Conservation (phyloP, 2,329 filamentous ascomycete species). For the Thelonectria rubi region DNA sequence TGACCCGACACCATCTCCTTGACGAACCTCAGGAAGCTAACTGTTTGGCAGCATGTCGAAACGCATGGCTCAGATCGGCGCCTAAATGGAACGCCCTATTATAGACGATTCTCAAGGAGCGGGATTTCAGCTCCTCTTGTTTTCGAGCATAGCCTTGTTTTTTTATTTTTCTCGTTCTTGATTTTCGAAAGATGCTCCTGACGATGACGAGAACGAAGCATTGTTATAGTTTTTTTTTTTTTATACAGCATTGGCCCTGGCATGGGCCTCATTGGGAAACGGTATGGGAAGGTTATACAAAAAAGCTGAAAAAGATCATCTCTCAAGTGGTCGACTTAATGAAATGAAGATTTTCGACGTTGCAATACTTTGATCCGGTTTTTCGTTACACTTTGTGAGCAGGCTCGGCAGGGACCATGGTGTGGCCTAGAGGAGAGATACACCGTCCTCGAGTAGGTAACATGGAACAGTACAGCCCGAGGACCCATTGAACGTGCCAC, state of each 20-base stretch:
- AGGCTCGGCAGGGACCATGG: too few species aligned
- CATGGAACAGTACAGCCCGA: too few species aligned
- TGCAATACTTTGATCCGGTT: slow-evolving; percentile 10
- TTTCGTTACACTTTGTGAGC: background rate
- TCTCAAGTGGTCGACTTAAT: slow-evolving; percentile 39
- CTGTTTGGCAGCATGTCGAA: slow-evolving; percentile 66
- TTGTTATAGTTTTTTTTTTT: slow-evolving; percentile 41
- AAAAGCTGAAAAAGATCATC: slow-evolving; percentile 42
- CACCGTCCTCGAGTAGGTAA: too few species aligned
- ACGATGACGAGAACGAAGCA: slow-evolving; percentile 33
- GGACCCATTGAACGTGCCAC: too few species aligned
- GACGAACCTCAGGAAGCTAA: slow-evolving; percentile 43
- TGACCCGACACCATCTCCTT: background rate
- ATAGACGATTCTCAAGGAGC: slow-evolving; percentile 29
- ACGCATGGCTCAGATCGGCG: slow-evolving; percentile 62
- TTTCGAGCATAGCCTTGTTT: slow-evolving; percentile 42
- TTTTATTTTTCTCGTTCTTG: slow-evolving; percentile 5
- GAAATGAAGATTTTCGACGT: slow-evolving; percentile 32
- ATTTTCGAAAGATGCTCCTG: slow-evolving; percentile 27
- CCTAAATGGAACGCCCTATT: slow-evolving; percentile 20
- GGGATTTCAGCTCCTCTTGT: slow-evolving; percentile 30
- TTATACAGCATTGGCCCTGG: slow-evolving; percentile 41
- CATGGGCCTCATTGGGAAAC: slow-evolving; percentile 35
- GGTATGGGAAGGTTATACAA: slow-evolving; percentile 40
- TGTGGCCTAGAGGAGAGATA: too few species aligned